A percentile compares a stretch with the other conserved stretches of the same genome.
phyloP scores from a whole-genome alignment of 257 asterid species.

The Salvia splendens region DNA sequence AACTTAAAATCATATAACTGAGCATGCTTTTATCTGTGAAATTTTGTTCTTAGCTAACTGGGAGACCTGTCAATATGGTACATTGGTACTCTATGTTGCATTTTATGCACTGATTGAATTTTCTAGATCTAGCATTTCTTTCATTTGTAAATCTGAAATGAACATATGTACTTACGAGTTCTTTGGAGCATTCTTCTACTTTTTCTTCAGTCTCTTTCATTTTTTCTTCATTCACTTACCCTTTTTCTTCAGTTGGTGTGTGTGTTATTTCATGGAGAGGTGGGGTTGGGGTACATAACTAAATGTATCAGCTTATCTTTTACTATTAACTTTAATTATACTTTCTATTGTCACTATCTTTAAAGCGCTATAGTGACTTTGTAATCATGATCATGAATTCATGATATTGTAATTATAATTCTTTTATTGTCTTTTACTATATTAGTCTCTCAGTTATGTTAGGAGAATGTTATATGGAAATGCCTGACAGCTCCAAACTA shows the following conservation, averaged over 20 bases:
- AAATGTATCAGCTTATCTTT: background rate
- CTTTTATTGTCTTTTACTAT: background rate
- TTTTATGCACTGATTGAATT: conserved; percentile 1
- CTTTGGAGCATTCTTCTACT: background rate
- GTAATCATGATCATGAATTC: conserved; percentile 5
- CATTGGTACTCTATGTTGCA: background rate
- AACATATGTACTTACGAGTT: background rate
- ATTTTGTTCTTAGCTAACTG: conserved; percentile 13
- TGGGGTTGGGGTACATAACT: background rate
- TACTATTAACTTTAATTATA: background rate
- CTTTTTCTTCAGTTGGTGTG: background rate
- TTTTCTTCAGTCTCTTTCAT: too few relatives aligned
- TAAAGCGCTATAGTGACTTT: background rate
- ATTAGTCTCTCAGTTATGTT: conserved; percentile 2
- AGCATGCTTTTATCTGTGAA: background rate
- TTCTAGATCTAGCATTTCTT: conserved; percentile 8
- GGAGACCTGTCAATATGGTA: background rate
- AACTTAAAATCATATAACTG: conserved; percentile 13
- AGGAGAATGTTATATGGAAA: background rate
- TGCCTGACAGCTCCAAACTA: conserved; percentile 16
- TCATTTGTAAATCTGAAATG: background rate
- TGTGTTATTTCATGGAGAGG: background rate
- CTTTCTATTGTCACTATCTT: background rate
- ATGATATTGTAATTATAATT: background rate
- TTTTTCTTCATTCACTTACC: background rate